Evolutionary conservation across 108 stramenopile species (phyloP), one percentile per base, ranked within the genome.

Genomic region (Pseudonitzschia delicatissima): DNA sequence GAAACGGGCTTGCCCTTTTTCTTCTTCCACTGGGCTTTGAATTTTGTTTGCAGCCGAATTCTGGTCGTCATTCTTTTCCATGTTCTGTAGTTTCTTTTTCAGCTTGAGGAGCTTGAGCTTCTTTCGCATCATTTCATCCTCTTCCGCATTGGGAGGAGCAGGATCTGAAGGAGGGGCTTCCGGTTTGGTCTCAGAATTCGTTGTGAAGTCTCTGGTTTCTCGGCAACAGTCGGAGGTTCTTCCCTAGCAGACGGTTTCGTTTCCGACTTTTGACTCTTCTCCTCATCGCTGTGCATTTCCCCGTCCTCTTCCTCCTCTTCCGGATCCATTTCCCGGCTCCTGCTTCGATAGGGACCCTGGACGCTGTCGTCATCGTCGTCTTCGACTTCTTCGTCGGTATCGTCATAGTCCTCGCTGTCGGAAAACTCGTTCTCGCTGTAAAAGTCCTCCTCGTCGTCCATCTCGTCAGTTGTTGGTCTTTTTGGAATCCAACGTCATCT

Each of bases 1-100:
- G 28, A 31, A 23, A n/a, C n/a, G n/a, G n/a, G n/a, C n/a, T n/a
- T n/a, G n/a, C n/a, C n/a, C 45, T 23, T 17, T 39, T 79, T 81
- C 61, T 69, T 81, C 67, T 84, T 85, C 84, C 82, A 88, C 21
- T 81, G 80, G 55, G 34, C n/a, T 72, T 45, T 85, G 84, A 40
- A 88, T 88, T 45, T 70, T 79, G 50, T 83, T 71, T 3, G 84
- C 87, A 20, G 83, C 81, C 31, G 64, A 69, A 42, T 82, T 27
- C 25, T 70, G 53, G 27, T 70, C n/a, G 20, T 73, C 27, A 35
- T 77, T 70, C 33, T 68, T 60, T 65, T 62, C 40, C 20, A n/a
- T n/a, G n/a, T n/a, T n/a, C n/a, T n/a, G n/a, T n/a, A 47, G 37
- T 31, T 68, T 59, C 64, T 68, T 48, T 66, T 70, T 45, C 9